These are phyloP conservation scores for Monascus ruber DNA, from an alignment of 2,329 filamentous ascomycete species.

Conservation along the genomic window DNA sequence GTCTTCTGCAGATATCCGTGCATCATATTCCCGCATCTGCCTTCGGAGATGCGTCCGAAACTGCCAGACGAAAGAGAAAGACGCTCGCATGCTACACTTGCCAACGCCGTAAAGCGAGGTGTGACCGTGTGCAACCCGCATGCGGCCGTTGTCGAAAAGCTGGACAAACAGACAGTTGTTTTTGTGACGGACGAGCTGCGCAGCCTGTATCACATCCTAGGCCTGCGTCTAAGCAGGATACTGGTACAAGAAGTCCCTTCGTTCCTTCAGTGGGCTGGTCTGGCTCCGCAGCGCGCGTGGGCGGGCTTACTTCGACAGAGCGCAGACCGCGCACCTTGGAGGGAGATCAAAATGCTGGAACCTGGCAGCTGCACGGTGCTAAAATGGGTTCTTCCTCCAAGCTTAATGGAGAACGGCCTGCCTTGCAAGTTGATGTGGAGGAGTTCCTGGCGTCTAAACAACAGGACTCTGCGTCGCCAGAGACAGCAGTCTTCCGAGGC, in stretches of 20 bases:
- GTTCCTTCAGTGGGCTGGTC: neutral
- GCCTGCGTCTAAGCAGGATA: neutral
- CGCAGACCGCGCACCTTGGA: neutral
- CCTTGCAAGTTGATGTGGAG: neutral
- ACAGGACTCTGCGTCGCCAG: neutral
- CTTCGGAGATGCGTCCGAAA: too few species aligned
- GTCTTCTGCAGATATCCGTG: too few species aligned
- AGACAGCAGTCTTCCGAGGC: conserved; percentile 11
- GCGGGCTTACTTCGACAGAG: neutral
- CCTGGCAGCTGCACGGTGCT: neutral
- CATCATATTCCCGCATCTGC: too few species aligned
- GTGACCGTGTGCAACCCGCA: neutral
- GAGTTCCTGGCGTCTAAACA: neutral
- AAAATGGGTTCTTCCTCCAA: neutral
- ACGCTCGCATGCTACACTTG: neutral
- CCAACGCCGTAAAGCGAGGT: neutral
- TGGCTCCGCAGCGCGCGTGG: too few species aligned
- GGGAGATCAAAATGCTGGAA: neutral
- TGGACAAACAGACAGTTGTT: neutral
- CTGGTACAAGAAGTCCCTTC: neutral
- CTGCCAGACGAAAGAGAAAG: neutral
- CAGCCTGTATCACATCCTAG: neutral
- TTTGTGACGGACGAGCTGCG: neutral
- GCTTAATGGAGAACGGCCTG: neutral
- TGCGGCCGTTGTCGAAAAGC: neutral